phyloP scores from a whole-genome alignment of 2,329 filamentous ascomycete species.

The Neoscytalidium dimidiatum region DNA sequence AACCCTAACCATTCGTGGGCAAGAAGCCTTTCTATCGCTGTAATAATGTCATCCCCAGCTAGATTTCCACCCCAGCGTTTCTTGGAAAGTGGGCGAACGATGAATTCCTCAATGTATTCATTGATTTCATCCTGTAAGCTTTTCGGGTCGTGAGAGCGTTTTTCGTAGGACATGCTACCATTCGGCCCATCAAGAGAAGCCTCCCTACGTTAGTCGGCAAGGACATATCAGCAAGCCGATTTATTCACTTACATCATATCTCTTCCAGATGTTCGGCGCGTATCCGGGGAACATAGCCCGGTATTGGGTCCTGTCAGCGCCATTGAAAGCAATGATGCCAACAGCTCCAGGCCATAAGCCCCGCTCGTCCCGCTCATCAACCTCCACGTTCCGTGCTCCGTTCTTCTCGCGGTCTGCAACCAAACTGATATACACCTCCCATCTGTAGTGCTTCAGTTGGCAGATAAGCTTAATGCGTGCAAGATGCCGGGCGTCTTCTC shows the following conservation, averaged over 20 bases:
- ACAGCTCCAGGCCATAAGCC: neutral
- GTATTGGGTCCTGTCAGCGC: neutral
- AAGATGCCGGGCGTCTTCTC: neutral
- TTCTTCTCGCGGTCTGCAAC: neutral
- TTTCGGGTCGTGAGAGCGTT: neutral
- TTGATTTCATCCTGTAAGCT: neutral
- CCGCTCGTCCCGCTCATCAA: neutral
- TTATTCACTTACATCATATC: neutral
- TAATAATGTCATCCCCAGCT: neutral
- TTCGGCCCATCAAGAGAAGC: too few species aligned
- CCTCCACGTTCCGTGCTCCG: neutral
- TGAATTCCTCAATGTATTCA: neutral
- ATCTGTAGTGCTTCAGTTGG: neutral
- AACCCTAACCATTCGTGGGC: neutral
- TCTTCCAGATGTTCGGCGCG: neutral
- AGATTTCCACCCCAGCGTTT: neutral
- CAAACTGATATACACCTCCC: neutral
- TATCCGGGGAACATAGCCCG: neutral
- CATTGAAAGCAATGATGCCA: neutral
- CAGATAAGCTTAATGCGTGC: neutral
- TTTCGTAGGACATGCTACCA: too few species aligned
- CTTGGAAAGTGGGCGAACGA: neutral
- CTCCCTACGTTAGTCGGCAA: neutral
- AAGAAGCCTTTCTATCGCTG: neutral
- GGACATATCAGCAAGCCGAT: too few species aligned